A percentile compares a stretch with the other conserved stretches of the same genome.
Conservation (phyloP, 2,329 filamentous ascomycete genomes). For the Hypoxylon sp. region DNA sequence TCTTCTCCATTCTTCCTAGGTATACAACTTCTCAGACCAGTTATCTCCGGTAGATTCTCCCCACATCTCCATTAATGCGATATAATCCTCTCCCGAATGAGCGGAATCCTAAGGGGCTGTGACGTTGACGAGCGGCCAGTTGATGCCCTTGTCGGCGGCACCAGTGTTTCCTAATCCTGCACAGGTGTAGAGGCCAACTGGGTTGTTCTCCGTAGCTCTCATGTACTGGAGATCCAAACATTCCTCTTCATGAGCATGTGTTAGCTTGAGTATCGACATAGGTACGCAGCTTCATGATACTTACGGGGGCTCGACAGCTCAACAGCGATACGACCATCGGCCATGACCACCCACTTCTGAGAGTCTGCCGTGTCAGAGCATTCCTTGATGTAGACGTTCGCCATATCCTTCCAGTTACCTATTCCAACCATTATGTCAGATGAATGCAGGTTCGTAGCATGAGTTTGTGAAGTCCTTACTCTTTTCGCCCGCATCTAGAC, state of each 20-base stretch:
- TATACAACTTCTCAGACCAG: not conserved
- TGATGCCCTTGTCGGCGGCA: conserved; percentile 59
- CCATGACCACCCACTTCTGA: conserved; percentile 58
- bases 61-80: not conserved
- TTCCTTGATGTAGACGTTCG: conserved; percentile 54
- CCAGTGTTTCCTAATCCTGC: conserved; percentile 58
- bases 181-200: conserved; percentile 58
- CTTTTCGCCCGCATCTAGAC: conserved; percentile 58
- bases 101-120: conserved; percentile 35
- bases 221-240: conserved; percentile 61
- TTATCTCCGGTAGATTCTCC: not conserved
- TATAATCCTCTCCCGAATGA: not conserved
- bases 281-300: conserved; percentile 22
- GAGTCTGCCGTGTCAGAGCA: conserved; percentile 54
- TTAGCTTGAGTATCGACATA: conserved; percentile 19
- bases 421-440: conserved; percentile 2
- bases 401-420: conserved; percentile 61
- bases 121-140: conserved; percentile 57
- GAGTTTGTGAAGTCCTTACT: conserved; percentile 30
- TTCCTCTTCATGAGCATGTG: conserved; percentile 51
- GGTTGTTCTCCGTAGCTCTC: conserved; percentile 59
- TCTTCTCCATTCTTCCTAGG: not conserved
- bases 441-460: conserved; percentile 9
- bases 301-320: conserved; percentile 56
- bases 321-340: conserved; percentile 58